Evolutionary conservation across 2,329 filamentous ascomycete species (phyloP), one percentile per base, ranked within the genome.

Genomic region (Apiospora marii): DNA sequence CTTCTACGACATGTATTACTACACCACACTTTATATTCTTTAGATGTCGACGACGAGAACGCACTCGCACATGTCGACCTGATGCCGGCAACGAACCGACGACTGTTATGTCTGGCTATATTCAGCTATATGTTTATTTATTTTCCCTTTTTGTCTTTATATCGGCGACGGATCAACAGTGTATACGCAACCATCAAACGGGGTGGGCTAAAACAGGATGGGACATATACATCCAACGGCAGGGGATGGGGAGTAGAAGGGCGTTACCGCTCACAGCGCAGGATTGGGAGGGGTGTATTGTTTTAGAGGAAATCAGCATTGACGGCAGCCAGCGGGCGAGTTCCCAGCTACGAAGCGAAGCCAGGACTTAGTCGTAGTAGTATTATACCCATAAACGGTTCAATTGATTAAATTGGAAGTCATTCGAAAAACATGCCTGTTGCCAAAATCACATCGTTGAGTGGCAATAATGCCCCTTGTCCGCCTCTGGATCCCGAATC

Each of bases 1-100:
- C 67, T 19, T 48, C 8, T 53, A 70, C 13, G 68, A n/a, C 68
- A 70, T 68, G 41, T 68, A 44, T 68, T 68, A 64, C 41, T 68
- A 48, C 67, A 22, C 27, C 41, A 34, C 67, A 46, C 64, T 44
- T 48, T 68, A 68, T 43, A 68, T 48, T 68, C 24, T 37, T 68
- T 68, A 41, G 58, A 64, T 34, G 34, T n/a, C 22, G 58, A 64
- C 10, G 12, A 22, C 58, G 58, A 64, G 34, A 24, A n/a, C 41
- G 2, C 22, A n/a, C 58, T 64, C 58, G 30, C 30, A 41, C 34
- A 64, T 64, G 34, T 64, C 58, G 58, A 64, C 58, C 19, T 64
- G 58, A 64, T 41, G 19, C 30, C 58, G 34, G 34, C 58, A 64
- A 64, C 58, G 34, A 64, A 64, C 58, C 58, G 58, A 64, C 58